Percentiles rank a stretch among this genome's conserved stretches.
These are phyloP conservation scores for Leonotis leonurus DNA, from an alignment of 257 asterid genomes.

Conservation along the genomic window DNA sequence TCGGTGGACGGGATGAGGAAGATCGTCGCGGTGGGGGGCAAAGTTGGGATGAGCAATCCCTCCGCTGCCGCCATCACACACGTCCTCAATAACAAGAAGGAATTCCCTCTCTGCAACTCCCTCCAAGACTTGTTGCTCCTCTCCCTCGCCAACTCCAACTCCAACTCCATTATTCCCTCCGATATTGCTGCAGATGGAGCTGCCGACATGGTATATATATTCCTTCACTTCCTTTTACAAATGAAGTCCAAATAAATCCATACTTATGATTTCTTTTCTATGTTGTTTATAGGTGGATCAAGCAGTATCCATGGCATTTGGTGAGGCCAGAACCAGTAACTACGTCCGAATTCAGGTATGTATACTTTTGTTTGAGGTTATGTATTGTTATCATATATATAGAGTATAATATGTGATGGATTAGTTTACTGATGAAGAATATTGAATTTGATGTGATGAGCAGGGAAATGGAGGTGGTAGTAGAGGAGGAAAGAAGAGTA, in stretches of 20 bases:
- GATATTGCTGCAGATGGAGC: slow-evolving; percentile 76
- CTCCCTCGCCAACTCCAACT: slow-evolving; percentile 51
- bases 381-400: too few relatives aligned
- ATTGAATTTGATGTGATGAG: too few relatives aligned
- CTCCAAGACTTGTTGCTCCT: slow-evolving; percentile 47
- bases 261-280: slow-evolving; percentile 8
- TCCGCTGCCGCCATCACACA: slow-evolving; percentile 85
- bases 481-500: not conserved
- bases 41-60: slow-evolving; percentile 62
- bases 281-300: slow-evolving; percentile 73
- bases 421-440: too few relatives aligned
- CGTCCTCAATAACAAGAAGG: slow-evolving; percentile 74
- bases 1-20: slow-evolving; percentile 58
- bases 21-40: slow-evolving; percentile 61
- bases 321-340: slow-evolving; percentile 37
- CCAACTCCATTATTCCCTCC: slow-evolving; percentile 25
- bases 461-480: slow-evolving; percentile 35
- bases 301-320: slow-evolving; percentile 85
- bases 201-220: slow-evolving; percentile 50
- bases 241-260: too few relatives aligned
- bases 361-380: too few relatives aligned
- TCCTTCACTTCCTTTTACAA: too few relatives aligned
- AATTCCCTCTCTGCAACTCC: slow-evolving; percentile 58
- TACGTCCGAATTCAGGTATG: slow-evolving; percentile 70
- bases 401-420: too few relatives aligned